phyloP scores from a whole-genome alignment of 345 rosid genomes.

The Hirschfeldia incana region DNA sequence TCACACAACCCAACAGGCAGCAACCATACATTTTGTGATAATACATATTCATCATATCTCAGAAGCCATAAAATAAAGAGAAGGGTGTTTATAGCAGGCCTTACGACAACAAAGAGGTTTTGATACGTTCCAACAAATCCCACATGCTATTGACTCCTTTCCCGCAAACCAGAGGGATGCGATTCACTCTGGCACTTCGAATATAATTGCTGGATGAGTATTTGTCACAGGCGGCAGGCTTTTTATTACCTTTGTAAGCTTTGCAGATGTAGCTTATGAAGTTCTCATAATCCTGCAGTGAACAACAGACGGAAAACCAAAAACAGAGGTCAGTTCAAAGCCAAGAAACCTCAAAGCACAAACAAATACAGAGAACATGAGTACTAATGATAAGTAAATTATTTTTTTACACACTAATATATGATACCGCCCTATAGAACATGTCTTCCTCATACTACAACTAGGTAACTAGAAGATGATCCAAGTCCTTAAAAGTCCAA shows the following conservation, averaged over 20 bases:
- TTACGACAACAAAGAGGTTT: not conserved
- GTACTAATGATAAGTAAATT: too few relatives aligned
- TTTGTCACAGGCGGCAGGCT: constrained; percentile 57
- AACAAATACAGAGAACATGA: not conserved
- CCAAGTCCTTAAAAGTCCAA: not conserved
- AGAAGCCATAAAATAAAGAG: not conserved
- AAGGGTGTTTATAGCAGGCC: constrained; percentile 23
- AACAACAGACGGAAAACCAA: not conserved
- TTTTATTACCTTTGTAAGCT: constrained; percentile 58
- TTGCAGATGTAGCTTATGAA: constrained; percentile 76
- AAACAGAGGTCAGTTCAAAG: not conserved
- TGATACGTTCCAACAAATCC: constrained; percentile 27
- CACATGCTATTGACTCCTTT: constrained; percentile 34
- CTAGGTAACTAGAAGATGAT: not conserved
- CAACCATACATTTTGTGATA: not conserved
- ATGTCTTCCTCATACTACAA: too few relatives aligned
- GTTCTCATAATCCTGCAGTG: constrained; percentile 70
- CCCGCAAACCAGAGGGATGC: constrained; percentile 43
- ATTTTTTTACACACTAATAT: too few relatives aligned
- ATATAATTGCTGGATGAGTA: constrained; percentile 20
- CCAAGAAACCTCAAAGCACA: not conserved
- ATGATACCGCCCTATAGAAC: too few relatives aligned
- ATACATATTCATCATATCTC: not conserved
- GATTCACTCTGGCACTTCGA: constrained; percentile 22
- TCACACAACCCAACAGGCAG: not conserved